phyloP scores from a whole-genome alignment of 1,139 yeast species.

The Diutina mesorugosa region DNA sequence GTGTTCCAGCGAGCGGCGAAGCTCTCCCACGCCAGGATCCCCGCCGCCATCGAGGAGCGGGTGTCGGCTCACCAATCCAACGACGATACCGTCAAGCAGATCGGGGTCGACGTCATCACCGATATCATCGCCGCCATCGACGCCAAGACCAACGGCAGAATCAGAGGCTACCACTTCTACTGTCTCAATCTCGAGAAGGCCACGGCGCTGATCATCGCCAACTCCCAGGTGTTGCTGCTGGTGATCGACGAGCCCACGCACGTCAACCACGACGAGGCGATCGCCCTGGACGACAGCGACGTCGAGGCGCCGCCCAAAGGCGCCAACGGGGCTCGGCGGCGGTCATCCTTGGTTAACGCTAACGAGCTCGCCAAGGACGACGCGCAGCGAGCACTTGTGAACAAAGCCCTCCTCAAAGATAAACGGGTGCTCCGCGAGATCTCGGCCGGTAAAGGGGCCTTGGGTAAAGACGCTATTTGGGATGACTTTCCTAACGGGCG shows the following conservation, averaged over 20 bases:
- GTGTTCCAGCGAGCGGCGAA: slow-evolving; percentile 83
- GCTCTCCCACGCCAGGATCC: slow-evolving; percentile 81
- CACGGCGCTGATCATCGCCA: slow-evolving; percentile 69
- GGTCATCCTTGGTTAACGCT: slow-evolving; percentile 32
- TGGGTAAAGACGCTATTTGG: slow-evolving; percentile 94
- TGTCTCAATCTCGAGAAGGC: slow-evolving; percentile 85
- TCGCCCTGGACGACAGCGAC: slow-evolving; percentile 24
- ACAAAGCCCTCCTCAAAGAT: slow-evolving; percentile 16
- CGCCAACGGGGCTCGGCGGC: slow-evolving; percentile 16
- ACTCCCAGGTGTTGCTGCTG: slow-evolving; percentile 34
- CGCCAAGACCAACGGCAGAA: slow-evolving; percentile 36
- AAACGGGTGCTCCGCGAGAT: slow-evolving; percentile 58
- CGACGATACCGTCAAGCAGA: slow-evolving; percentile 73
- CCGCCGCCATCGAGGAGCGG: slow-evolving; percentile 27
- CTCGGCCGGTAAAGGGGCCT: slow-evolving; percentile 71
- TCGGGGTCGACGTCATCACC: slow-evolving; percentile 66
- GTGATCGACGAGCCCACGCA: slow-evolving; percentile 7
- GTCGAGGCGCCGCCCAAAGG: slow-evolving; percentile 6
- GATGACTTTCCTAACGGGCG: slow-evolving; percentile 98
- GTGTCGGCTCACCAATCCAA: slow-evolving; percentile 51
- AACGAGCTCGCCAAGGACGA: slow-evolving; percentile 28
- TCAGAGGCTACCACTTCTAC: slow-evolving; percentile 81
- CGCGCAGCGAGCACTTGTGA: slow-evolving; percentile 13
- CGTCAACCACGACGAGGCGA: slow-evolving; percentile 16
- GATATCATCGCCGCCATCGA: slow-evolving; percentile 50